Evolutionary conservation across 2,329 filamentous ascomycete genomes (phyloP).

Genomic region (Penicillium freii): DNA sequence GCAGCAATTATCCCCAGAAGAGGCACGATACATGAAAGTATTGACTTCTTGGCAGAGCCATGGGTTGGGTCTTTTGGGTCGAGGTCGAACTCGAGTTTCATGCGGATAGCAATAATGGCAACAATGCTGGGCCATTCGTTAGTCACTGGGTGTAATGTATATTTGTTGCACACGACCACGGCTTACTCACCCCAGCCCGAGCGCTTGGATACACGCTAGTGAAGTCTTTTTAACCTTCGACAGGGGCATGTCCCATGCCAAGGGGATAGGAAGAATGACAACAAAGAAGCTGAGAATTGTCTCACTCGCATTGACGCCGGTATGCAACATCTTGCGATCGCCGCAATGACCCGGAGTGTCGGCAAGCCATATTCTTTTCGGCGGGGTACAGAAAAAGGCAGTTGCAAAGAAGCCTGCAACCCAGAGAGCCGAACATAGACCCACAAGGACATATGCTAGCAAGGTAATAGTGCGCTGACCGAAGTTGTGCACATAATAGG

Average conservation of each 20-base stretch:
- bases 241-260: conserved; percentile 6
- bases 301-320: conserved; percentile 10
- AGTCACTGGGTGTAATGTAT: background rate
- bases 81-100: conserved; percentile 11
- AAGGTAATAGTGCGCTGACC: conserved; percentile 6
- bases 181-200: conserved; percentile 18
- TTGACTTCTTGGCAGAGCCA: conserved; percentile 13
- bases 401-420: conserved; percentile 17
- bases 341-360: conserved; percentile 13
- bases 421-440: conserved; percentile 15
- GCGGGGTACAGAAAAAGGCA: conserved; percentile 18
- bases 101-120: conserved; percentile 9
- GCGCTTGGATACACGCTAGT: conserved; percentile 7
- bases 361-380: conserved; percentile 14
- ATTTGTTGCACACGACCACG: background rate
- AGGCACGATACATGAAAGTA: conserved; percentile 11
- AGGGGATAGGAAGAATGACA: conserved; percentile 8
- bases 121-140: conserved; percentile 10
- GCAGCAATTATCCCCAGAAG: conserved; percentile 18
- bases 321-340: conserved; percentile 14
- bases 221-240: conserved; percentile 6
- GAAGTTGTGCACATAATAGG: conserved; percentile 18
- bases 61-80: conserved; percentile 11
- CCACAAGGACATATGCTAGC: conserved; percentile 10
- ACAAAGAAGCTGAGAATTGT: conserved; percentile 16